These are phyloP conservation scores for Cruciata laevipes DNA, from an alignment of 257 asterid species.

Conservation along the genomic window DNA sequence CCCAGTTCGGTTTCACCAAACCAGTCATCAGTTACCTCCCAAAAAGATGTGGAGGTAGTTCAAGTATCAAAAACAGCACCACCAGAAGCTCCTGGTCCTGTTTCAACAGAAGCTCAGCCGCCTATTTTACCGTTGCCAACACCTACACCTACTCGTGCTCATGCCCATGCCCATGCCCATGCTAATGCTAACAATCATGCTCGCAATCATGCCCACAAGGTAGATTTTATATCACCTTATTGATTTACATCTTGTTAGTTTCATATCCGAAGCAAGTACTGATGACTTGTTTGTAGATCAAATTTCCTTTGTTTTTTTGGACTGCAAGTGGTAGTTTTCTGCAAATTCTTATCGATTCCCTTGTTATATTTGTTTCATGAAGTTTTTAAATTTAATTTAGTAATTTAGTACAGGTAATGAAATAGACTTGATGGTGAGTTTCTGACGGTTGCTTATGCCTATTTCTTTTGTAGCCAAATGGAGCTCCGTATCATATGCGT, in stretches of 20 bases:
- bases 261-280: background rate
- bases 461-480: slow-evolving; percentile 49
- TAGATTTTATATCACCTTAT: slow-evolving; percentile 14
- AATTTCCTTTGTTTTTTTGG: background rate
- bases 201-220: slow-evolving; percentile 39
- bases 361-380: background rate
- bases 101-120: slow-evolving; percentile 66
- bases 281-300: background rate
- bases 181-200: background rate
- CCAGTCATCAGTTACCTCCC: slow-evolving; percentile 49
- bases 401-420: background rate
- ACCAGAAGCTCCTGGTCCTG: slow-evolving; percentile 41
- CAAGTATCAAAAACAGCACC: slow-evolving; percentile 49
- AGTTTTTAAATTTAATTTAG: background rate
- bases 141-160: slow-evolving; percentile 55
- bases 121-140: slow-evolving; percentile 82
- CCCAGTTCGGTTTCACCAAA: slow-evolving; percentile 39
- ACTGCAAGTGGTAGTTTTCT: background rate
- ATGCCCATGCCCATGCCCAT: slow-evolving; percentile 16
- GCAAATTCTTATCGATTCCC: background rate
- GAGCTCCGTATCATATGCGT: slow-evolving; percentile 48
- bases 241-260: background rate
- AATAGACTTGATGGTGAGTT: slow-evolving; percentile 4
- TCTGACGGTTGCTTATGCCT: slow-evolving; percentile 18
- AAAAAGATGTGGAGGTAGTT: slow-evolving; percentile 87